Evolutionary conservation across 768 basidiomycete species (phyloP).

Genomic region (Ephemerocybe angulata): DNA sequence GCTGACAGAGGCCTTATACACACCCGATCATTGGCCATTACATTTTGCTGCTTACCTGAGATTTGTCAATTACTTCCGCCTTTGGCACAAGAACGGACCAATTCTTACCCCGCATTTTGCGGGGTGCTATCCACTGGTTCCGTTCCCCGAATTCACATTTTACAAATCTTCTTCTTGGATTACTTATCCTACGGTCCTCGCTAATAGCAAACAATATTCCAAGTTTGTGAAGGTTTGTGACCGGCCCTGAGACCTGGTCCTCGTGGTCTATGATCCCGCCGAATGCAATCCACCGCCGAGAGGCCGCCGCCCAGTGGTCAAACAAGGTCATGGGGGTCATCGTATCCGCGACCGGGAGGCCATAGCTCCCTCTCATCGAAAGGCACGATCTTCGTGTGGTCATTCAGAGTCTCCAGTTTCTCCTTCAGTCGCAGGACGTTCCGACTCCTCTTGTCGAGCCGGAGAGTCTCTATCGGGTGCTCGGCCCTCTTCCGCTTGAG

Average conservation of each 20-base stretch:
- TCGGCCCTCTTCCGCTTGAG: constrained; percentile 17
- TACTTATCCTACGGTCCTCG: no score
- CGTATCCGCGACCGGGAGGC: constrained; percentile 37
- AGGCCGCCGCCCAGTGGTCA: neutral
- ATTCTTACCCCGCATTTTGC: no score
- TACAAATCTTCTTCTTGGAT: no score
- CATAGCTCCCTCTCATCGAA: constrained; percentile 29
- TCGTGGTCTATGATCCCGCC: neutral
- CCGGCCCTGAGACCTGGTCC: no score
- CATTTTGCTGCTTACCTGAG: neutral
- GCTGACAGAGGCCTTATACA: constrained; percentile 29
- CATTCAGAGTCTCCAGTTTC: constrained; percentile 25
- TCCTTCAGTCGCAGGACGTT: constrained; percentile 28
- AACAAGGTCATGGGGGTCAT: constrained; percentile 30
- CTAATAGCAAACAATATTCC: no score
- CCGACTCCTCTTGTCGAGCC: constrained; percentile 37
- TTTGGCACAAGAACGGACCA: no score
- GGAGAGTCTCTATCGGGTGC: constrained; percentile 14
- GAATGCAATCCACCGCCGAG: no score
- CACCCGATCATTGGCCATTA: constrained; percentile 17
- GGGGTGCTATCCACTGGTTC: no score
- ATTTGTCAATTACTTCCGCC: constrained; percentile 9
- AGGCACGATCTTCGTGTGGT: constrained; percentile 28
- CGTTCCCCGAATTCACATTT: no score
- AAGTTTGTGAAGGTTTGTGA: no score